phyloP scores from a whole-genome alignment of 2,329 filamentous ascomycete genomes.

The Tolypocladium amazonense region DNA sequence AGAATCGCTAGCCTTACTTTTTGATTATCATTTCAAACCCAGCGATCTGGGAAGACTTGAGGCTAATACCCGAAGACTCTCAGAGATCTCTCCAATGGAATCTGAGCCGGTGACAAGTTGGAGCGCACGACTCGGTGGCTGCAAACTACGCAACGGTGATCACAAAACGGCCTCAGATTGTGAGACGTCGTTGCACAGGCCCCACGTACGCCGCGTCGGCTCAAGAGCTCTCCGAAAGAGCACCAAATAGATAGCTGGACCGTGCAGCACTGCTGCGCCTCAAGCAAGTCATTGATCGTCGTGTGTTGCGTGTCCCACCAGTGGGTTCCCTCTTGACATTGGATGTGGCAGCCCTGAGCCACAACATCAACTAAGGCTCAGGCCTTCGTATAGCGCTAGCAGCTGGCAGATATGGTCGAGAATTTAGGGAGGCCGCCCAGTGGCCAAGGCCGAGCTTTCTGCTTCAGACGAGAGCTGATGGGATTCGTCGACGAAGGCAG shows the following conservation, averaged over 20 bases:
- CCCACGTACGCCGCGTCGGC: not conserved
- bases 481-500: not conserved
- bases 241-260: not conserved
- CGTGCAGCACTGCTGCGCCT: not conserved
- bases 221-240: not conserved
- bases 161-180: too few relatives aligned
- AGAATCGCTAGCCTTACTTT: too few relatives aligned
- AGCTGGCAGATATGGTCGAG: not conserved
- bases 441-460: not conserved
- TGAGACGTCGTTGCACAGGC: too few relatives aligned
- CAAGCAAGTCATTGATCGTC: not conserved
- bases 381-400: not conserved
- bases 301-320: not conserved
- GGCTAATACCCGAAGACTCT: too few relatives aligned
- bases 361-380: not conserved
- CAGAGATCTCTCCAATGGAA: too few relatives aligned
- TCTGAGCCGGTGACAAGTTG: too few relatives aligned
- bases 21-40: too few relatives aligned
- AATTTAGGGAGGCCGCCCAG: not conserved
- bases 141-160: too few relatives aligned
- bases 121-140: too few relatives aligned
- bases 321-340: not conserved
- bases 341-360: not conserved
- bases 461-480: not conserved
- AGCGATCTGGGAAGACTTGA: too few relatives aligned